These are phyloP conservation scores for Kwoniella newhampshirensis DNA, from an alignment of 768 basidiomycete species.

Conservation along the genomic window DNA sequence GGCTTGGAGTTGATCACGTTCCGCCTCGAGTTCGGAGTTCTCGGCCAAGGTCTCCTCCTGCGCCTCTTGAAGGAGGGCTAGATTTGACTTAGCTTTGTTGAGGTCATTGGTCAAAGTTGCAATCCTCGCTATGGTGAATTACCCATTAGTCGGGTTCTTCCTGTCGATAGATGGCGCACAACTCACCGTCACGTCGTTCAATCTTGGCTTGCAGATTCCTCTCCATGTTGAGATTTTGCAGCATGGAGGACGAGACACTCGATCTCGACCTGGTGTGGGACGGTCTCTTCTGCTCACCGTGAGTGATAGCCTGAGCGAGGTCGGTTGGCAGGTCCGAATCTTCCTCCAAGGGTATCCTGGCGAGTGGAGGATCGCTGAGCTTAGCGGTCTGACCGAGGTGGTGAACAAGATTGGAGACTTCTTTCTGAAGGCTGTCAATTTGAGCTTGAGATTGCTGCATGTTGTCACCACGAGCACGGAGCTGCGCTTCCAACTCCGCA, in stretches of 20 bases:
- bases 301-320: not conserved
- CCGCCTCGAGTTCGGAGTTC: constrained; percentile 5
- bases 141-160: not conserved
- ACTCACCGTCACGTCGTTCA: constrained; percentile 18
- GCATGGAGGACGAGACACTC: not conserved
- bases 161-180: not conserved
- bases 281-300: constrained; percentile 8
- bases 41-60: constrained; percentile 21
- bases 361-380: constrained; percentile 12
- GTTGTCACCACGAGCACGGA: not conserved
- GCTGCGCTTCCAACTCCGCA: not conserved
- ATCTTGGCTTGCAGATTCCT: constrained; percentile 16
- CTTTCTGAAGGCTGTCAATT: constrained; percentile 16
- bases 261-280: constrained; percentile 19
- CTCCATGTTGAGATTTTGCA: constrained; percentile 15
- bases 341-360: not conserved
- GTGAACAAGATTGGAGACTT: constrained; percentile 14
- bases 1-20: constrained; percentile 9
- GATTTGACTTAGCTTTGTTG: constrained; percentile 10
- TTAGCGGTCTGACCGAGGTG: constrained; percentile 15
- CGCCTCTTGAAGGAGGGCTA: constrained; percentile 15
- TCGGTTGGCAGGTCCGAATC: constrained; percentile 11
- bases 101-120: constrained; percentile 10
- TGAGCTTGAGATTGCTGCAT: not conserved
- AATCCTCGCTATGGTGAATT: constrained; percentile 8